Conservation (phyloP, 352 stramenopile species). For the Pythium vanterpoolii region DNA sequence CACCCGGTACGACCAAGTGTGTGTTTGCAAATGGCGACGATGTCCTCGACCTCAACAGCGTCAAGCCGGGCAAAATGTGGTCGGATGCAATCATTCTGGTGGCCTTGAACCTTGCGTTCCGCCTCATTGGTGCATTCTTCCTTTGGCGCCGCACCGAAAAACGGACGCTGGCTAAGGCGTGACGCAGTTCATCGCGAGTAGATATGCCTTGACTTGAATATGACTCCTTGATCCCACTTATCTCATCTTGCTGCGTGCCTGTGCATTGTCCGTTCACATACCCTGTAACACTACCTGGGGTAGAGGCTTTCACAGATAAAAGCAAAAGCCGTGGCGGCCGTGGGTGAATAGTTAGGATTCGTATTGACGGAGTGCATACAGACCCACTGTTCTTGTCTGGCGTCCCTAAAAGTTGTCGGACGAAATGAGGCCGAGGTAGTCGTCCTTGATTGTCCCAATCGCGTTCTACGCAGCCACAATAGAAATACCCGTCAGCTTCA, state of each 20-base stretch:
- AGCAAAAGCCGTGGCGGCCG: too few relatives aligned
- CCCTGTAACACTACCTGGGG: too few relatives aligned
- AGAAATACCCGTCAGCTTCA: slow-evolving; percentile 5
- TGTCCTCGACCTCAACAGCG: slow-evolving; percentile 7
- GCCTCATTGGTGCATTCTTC: slow-evolving; percentile 11
- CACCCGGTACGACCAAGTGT: slow-evolving; percentile 7
- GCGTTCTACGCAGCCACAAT: slow-evolving; percentile 66
- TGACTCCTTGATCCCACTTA: too few relatives aligned
- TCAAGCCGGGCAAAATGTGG: background rate
- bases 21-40: slow-evolving; percentile 9
- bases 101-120: slow-evolving; percentile 20
- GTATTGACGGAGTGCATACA: background rate
- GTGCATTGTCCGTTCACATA: too few relatives aligned
- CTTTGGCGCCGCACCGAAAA: slow-evolving; percentile 15
- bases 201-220: background rate
- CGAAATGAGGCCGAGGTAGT: slow-evolving; percentile 97
- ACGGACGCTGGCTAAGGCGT: background rate
- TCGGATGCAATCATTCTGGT: slow-evolving; percentile 14
- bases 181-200: background rate
- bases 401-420: slow-evolving; percentile 61
- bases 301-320: too few relatives aligned
- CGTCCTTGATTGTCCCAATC: slow-evolving; percentile 98
- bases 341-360: background rate
- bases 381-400: background rate
- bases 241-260: too few relatives aligned